Evolutionary conservation across 2,329 filamentous ascomycete genomes (phyloP).

Genomic region (Arthroderma sp.): DNA sequence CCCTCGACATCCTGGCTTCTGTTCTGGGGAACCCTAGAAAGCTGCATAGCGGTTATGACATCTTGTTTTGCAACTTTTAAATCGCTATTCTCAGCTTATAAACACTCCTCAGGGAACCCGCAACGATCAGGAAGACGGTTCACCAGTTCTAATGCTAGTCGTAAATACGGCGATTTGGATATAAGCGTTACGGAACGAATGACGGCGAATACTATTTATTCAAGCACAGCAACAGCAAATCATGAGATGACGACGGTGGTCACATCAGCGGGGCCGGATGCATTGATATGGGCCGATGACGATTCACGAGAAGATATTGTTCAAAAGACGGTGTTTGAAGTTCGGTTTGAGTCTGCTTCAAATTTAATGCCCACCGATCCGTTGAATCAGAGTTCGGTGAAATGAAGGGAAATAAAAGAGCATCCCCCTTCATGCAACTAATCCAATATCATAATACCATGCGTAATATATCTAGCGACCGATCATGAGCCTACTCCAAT

Average conservation of each 20-base stretch:
- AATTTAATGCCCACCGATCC: too few relatives aligned
- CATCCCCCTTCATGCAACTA: too few relatives aligned
- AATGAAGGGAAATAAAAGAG: constrained; percentile 4
- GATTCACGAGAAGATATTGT: constrained; percentile 7
- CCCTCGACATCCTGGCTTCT: constrained; percentile 7
- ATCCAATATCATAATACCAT: too few relatives aligned
- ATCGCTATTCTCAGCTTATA: constrained; percentile 7
- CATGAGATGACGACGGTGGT: constrained; percentile 5
- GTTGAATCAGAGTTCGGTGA: background rate
- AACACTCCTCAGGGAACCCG: constrained; percentile 5
- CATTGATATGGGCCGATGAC: constrained; percentile 1
- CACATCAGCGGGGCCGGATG: constrained; percentile 1
- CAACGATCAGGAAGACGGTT: background rate
- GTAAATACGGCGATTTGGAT: background rate
- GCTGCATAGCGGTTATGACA: constrained; percentile 6
- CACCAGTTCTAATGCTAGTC: background rate
- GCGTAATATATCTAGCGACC: too few relatives aligned
- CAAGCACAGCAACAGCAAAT: background rate
- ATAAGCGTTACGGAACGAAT: constrained; percentile 2
- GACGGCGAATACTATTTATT: background rate
- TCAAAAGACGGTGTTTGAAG: constrained; percentile 5
- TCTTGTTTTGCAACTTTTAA: constrained; percentile 9
- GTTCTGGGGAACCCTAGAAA: constrained; percentile 9
- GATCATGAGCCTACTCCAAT: too few relatives aligned
- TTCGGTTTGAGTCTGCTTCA: constrained; percentile 2